These are phyloP conservation scores for Ambrosia hybrid DNA, from an alignment of 140 eudicot genomes.

Conservation along the genomic window DNA sequence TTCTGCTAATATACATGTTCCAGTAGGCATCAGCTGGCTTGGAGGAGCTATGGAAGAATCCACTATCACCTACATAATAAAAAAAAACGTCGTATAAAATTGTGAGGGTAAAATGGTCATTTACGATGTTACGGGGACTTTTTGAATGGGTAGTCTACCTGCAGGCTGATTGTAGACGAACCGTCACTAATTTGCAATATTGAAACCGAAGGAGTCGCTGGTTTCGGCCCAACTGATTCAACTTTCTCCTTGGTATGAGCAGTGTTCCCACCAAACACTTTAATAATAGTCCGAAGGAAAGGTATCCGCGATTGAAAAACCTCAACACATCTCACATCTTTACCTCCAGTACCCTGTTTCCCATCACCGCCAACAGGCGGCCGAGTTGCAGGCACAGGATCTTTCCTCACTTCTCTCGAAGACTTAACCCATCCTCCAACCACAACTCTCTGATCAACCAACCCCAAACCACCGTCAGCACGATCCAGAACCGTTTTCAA, in stretches of 20 bases:
- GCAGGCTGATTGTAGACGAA: conserved; percentile 66
- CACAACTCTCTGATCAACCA: conserved; percentile 66
- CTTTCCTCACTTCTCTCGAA: conserved; percentile 68
- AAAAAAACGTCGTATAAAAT: not conserved
- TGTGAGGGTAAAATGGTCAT: not conserved
- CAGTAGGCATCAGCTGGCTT: conserved; percentile 62
- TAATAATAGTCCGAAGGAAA: conserved; percentile 53
- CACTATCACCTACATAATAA: conserved; percentile 52
- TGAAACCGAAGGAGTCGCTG: conserved; percentile 41
- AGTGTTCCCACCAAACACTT: conserved; percentile 66
- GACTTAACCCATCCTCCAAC: conserved; percentile 93
- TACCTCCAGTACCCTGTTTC: conserved; percentile 24
- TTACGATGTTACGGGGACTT: not conserved
- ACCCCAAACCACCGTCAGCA: conserved; percentile 53
- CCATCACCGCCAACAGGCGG: conserved; percentile 13
- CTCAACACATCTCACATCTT: conserved; percentile 70
- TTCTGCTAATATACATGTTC: conserved; percentile 74
- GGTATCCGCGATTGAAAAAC: conserved; percentile 73
- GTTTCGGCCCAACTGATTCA: conserved; percentile 36
- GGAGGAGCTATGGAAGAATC: conserved; percentile 74
- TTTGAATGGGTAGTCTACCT: conserved; percentile 49
- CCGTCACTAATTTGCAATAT: conserved; percentile 73
- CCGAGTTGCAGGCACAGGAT: conserved; percentile 23
- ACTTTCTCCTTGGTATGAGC: conserved; percentile 44
- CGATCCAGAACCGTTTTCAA: conserved; percentile 58